Evolutionary conservation across 192 early-diverging fungal genomes (phyloP), one percentile per base, ranked within the genome.

Genomic region (Lobosporangium transversale): DNA sequence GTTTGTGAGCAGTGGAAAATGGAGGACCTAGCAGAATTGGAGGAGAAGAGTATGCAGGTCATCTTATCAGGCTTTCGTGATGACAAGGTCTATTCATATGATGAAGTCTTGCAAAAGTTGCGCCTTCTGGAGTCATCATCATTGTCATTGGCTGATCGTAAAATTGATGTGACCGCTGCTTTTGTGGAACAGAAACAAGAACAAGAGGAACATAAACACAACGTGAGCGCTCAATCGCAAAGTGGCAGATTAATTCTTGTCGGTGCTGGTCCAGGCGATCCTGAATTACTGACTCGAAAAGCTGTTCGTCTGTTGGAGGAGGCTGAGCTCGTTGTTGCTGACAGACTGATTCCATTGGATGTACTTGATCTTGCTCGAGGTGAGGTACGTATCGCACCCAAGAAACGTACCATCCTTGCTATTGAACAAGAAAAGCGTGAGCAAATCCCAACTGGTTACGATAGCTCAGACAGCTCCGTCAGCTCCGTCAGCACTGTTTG

Each of bases 271-370:
- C 91, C 94, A 7, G 95, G 94, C 53, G 88, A 93, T 54, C 92
- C 93, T 0, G 89, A 89, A 27, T 83, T 94, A 15, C 78, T 98
- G 51, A 96, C 95, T 2, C 73, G 87, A 44, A 88, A 86, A 31
- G 94, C 96, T 8, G 81, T 80, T 4, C 40, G 75, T 17, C 80
- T 83, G 26, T 62, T 98, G 24, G 69, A 76, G 20, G 76, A 78
- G n/a, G 94, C 94, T 4, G 94, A 97, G 60, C 78, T 94, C n/a
- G 89, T 97, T 14, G 84, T 98, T 1, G 86, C 91, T 21, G 96
- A 98, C 80, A 86, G 89, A 53, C 79, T 94, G 45, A 87, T 95
- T 32, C 89, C 92, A 24, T 50, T 80, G 43, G 75, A 87, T 9
- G 81, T 88, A 17, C 65, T 90, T 21, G 81, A 74, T 23, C 44